Evolutionary conservation across 23 red algal species (phyloP).

Genomic region (Gracilaria domingensis): DNA sequence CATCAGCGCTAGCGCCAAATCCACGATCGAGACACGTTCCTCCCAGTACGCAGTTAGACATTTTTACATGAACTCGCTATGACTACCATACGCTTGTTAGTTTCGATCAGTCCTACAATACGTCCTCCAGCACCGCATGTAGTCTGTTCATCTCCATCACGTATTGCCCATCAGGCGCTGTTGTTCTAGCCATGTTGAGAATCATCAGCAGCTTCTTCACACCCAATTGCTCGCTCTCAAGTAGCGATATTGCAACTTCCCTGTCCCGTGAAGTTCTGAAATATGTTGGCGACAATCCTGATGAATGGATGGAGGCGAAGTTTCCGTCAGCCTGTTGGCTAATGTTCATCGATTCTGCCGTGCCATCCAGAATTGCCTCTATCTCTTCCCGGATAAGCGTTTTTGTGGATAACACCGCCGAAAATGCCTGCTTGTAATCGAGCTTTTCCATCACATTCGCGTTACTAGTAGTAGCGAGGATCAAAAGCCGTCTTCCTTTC

Average conservation of each 20-base stretch:
- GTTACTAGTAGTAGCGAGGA: conserved; percentile 87
- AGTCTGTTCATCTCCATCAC: conserved; percentile 62
- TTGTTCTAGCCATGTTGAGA: conserved; percentile 86
- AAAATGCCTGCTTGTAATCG: conserved; percentile 82
- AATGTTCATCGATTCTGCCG: conserved; percentile 52
- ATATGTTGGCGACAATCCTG: conserved; percentile 22
- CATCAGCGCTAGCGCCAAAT: not conserved
- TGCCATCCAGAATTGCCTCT: conserved; percentile 71
- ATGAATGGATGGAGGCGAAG: conserved; percentile 54
- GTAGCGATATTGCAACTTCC: conserved; percentile 63
- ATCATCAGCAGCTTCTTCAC: conserved; percentile 99
- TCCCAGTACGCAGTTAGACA: not conserved
- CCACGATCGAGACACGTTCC: not conserved
- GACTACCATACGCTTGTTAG: not conserved
- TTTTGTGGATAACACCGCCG: conserved; percentile 77
- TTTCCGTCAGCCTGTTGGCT: conserved; percentile 48
- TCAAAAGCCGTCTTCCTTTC: conserved; percentile 83
- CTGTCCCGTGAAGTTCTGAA: conserved; percentile 67
- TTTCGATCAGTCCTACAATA: conserved; percentile 19
- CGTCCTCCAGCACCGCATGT: conserved; percentile 61
- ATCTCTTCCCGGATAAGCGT: conserved; percentile 77
- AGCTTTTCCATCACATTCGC: conserved; percentile 81
- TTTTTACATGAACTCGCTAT: not conserved
- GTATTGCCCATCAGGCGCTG: conserved; percentile 43
- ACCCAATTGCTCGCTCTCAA: conserved; percentile 75